These are phyloP conservation scores for Rhododendron ovatum DNA, from an alignment of 148 eudicot genomes.

Conservation along the genomic window DNA sequence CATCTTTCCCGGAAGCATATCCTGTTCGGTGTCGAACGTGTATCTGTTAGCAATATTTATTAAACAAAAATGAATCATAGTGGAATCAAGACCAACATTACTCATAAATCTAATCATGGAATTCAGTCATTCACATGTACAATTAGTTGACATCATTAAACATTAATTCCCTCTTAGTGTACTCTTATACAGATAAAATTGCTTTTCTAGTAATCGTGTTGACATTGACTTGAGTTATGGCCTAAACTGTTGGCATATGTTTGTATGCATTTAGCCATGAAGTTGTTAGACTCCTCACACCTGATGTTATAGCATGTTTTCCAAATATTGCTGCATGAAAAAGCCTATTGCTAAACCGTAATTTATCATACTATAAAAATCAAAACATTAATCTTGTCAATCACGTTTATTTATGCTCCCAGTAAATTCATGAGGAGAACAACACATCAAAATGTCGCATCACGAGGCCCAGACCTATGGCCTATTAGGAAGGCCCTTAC, in stretches of 20 bases:
- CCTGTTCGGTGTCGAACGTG: background rate
- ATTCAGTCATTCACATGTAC: background rate
- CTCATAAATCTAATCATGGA: background rate
- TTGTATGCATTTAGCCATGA: background rate
- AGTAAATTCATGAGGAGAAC: slow-evolving; percentile 22
- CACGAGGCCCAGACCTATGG: slow-evolving; percentile 19
- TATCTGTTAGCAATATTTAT: background rate
- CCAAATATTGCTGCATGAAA: background rate
- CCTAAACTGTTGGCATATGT: background rate
- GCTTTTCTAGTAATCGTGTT: background rate
- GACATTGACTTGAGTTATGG: slow-evolving; percentile 3
- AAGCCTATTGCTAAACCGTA: background rate
- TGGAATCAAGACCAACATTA: background rate
- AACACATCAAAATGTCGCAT: slow-evolving; percentile 5
- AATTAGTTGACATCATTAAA: background rate
- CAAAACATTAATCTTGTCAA: background rate
- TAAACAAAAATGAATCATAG: background rate
- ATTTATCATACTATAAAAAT: background rate
- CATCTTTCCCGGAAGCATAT: background rate
- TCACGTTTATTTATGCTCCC: background rate
- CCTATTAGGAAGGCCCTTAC: slow-evolving; percentile 33
- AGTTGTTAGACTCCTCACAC: background rate
- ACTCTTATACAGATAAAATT: background rate
- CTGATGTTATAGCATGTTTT: background rate
- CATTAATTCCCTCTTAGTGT: background rate